Conservation (phyloP, 225 moss, liverwort and hornwort species). For the Takakia lepidozioides region DNA sequence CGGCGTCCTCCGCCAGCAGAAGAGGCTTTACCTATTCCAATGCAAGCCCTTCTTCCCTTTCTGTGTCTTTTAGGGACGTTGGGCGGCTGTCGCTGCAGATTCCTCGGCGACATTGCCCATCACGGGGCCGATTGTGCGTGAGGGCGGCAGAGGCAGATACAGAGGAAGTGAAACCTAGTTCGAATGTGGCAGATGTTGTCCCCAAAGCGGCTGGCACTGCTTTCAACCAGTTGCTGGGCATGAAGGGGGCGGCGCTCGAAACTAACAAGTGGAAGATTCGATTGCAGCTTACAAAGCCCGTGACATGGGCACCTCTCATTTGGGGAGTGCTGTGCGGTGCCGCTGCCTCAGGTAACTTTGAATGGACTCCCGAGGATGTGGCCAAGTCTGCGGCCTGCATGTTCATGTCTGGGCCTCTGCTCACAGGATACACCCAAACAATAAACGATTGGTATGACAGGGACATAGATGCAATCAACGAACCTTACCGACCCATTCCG, state of each 20-base stretch:
- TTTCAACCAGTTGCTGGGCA: constrained; percentile 82
- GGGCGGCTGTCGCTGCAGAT: too few species aligned
- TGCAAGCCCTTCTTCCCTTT: too few species aligned
- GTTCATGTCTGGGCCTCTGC: constrained; percentile 90
- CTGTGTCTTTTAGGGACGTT: too few species aligned
- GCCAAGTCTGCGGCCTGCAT: constrained; percentile 86
- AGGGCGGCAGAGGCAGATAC: too few species aligned
- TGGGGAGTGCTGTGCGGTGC: constrained; percentile 98
- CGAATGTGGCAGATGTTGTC: constrained; percentile 21
- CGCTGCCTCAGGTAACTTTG: constrained; percentile 96
- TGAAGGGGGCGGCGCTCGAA: constrained; percentile 78
- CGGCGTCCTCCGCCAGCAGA: too few species aligned
- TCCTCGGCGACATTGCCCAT: too few species aligned
- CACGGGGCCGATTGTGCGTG: too few species aligned
- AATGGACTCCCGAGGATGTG: constrained; percentile 80
- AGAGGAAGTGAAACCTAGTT: too few species aligned
- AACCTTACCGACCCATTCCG: constrained; percentile 95
- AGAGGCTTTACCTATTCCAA: too few species aligned
- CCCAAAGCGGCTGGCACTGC: constrained; percentile 43
- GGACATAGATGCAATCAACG: constrained; percentile 98
- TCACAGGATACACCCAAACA: constrained; percentile 98
- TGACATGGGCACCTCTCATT: constrained; percentile 93
- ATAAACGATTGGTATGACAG: constrained; percentile 97
- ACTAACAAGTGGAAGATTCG: constrained; percentile 95
- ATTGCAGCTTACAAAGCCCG: constrained; percentile 91